These are phyloP conservation scores for Verbascum thapsus DNA, from an alignment of 257 asterid genomes.

Conservation along the genomic window DNA sequence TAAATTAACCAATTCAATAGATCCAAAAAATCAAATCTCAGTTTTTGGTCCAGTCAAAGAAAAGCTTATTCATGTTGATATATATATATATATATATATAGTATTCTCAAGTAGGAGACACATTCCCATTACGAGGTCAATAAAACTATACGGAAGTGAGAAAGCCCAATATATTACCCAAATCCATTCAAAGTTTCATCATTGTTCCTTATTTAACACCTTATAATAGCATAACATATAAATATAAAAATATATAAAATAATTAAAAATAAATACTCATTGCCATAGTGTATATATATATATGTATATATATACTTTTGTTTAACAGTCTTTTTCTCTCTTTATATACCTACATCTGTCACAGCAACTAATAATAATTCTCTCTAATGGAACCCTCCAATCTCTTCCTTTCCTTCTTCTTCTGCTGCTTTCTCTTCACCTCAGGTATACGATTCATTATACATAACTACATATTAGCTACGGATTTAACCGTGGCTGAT, in stretches of 20 bases:
- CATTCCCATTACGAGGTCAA: constrained; percentile 26
- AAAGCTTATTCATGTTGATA: background rate
- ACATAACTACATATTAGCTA: too few species aligned
- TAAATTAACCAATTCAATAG: too few species aligned
- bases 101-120: background rate
- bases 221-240: constrained; percentile 1
- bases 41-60: constrained; percentile 13
- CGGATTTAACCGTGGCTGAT: too few species aligned
- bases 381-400: constrained; percentile 46
- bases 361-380: background rate
- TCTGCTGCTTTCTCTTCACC: constrained; percentile 41
- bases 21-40: background rate
- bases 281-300: background rate
- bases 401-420: constrained; percentile 35
- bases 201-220: background rate
- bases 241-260: background rate
- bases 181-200: too few species aligned
- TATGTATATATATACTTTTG: too few species aligned
- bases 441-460: constrained; percentile 40
- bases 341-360: too few species aligned
- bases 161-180: too few species aligned
- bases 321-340: constrained; percentile 1
- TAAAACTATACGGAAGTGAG: background rate
- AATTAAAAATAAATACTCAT: background rate
- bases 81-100: too few species aligned